A percentile compares a stretch with the other conserved stretches of the same genome.
Conservation (phyloP, 768 basidiomycete genomes). For the Suillus discolor region DNA sequence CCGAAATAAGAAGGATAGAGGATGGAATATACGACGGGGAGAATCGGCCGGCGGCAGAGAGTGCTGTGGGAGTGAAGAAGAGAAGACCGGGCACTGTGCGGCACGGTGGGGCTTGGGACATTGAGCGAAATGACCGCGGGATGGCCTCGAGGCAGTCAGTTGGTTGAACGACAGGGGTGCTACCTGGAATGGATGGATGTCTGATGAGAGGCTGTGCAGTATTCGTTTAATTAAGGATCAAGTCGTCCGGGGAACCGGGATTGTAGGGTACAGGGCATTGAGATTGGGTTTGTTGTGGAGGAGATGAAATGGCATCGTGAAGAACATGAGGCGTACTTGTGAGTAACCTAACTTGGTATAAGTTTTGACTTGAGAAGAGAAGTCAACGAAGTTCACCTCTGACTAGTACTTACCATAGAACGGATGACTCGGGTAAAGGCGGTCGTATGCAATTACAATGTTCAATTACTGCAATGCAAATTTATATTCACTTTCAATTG, state of each 20-base stretch:
- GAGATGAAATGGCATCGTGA: slow-evolving; percentile 3
- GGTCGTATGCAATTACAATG: background rate
- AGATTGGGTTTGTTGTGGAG: slow-evolving; percentile 7
- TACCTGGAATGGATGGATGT: background rate
- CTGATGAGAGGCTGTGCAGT: background rate
- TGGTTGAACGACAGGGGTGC: background rate
- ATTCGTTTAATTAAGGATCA: slow-evolving; percentile 7
- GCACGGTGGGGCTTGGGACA: slow-evolving; percentile 4
- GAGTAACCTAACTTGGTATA: background rate
- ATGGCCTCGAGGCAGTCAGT: slow-evolving; percentile 4
- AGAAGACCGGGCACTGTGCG: slow-evolving; percentile 4
- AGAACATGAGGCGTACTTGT: background rate
- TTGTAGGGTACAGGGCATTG: background rate
- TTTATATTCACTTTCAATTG: background rate
- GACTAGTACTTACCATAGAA: background rate
- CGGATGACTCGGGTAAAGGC: background rate
- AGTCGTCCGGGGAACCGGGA: slow-evolving; percentile 5
- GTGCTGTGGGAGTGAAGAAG: background rate
- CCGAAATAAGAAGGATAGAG: background rate
- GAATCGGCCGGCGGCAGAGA: background rate
- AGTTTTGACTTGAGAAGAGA: slow-evolving; percentile 1
- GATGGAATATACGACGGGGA: background rate
- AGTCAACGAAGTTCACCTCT: background rate
- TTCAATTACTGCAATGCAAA: background rate
- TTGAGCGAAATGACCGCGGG: slow-evolving; percentile 4